Conservation (phyloP, 2,329 filamentous ascomycete species). For the Aspergillus fumigatiaffinis region DNA sequence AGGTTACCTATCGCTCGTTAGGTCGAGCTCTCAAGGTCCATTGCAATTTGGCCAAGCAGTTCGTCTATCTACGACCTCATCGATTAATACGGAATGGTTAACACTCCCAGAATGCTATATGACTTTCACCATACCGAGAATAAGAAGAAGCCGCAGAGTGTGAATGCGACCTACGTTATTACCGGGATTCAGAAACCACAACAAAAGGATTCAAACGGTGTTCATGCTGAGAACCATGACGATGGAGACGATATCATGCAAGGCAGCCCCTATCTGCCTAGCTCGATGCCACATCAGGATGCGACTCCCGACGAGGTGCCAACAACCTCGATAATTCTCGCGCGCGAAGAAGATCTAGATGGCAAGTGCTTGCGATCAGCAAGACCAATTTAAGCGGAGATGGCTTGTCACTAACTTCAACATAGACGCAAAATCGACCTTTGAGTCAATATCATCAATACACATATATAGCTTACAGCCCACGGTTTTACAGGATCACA, state of each 20-base stretch:
- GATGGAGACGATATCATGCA: conserved; percentile 58
- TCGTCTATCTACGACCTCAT: conserved; percentile 28
- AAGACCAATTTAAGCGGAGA: not conserved
- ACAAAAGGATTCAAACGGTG: conserved; percentile 36
- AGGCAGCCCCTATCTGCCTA: conserved; percentile 63
- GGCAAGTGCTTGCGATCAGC: conserved; percentile 42
- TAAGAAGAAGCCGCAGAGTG: conserved; percentile 63
- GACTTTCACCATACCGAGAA: conserved; percentile 81
- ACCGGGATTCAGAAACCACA: conserved; percentile 60
- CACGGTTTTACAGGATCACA: conserved; percentile 66
- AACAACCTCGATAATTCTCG: conserved; percentile 61
- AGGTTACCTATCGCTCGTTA: conserved; percentile 84
- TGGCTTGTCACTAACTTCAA: not conserved
- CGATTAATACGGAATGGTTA: conserved; percentile 14
- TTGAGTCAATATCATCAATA: conserved; percentile 70
- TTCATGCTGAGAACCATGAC: conserved; percentile 48
- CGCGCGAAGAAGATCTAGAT: conserved; percentile 68
- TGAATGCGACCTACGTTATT: conserved; percentile 92
- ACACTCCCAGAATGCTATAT: conserved; percentile 66
- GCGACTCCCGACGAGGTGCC: conserved; percentile 48
- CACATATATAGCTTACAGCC: conserved; percentile 84
- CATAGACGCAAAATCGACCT: conserved; percentile 62
- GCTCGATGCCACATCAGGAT: conserved; percentile 58
- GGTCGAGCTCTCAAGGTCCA: conserved; percentile 80
- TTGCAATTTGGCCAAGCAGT: conserved; percentile 87